phyloP scores from a whole-genome alignment of 78 protist species.

The Chrysochromulina tobinii region DNA sequence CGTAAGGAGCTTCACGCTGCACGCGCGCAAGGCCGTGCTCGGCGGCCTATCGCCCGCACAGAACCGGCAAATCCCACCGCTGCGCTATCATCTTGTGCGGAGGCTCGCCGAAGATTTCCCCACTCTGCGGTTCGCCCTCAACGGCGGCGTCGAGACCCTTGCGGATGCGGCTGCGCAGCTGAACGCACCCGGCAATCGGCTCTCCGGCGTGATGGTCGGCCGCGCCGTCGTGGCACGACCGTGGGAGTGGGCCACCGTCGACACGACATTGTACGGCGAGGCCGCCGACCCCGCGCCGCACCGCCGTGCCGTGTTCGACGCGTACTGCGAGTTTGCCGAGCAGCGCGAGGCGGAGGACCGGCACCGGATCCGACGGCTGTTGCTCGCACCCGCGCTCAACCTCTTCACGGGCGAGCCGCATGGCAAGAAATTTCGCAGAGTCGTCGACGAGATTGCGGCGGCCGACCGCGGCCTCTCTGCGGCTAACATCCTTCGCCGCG shows the following conservation, averaged over 20 bases:
- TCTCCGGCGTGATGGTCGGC: background rate
- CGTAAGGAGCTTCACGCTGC: background rate
- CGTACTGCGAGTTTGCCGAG: background rate
- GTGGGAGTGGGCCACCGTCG: background rate
- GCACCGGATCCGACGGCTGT: background rate
- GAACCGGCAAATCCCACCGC: conserved; percentile 27
- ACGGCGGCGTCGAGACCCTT: background rate
- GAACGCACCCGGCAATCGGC: background rate
- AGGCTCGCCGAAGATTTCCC: background rate
- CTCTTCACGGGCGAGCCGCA: background rate
- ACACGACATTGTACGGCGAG: background rate
- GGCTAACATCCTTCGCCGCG: background rate
- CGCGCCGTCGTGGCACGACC: background rate
- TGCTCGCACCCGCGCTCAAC: background rate
- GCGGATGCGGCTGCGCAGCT: background rate
- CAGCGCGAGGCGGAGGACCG: background rate
- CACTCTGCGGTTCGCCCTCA: background rate
- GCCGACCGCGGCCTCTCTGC: background rate
- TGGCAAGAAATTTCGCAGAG: background rate
- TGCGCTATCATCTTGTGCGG: background rate
- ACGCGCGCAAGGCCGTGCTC: conserved; percentile 25
- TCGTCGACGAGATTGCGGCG: background rate
- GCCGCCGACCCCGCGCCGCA: background rate
- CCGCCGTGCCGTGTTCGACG: background rate
- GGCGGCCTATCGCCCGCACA: background rate